Evolutionary conservation across 1,284 basidiomycete species (phyloP).

Genomic region (Amylostereum chailletii): DNA sequence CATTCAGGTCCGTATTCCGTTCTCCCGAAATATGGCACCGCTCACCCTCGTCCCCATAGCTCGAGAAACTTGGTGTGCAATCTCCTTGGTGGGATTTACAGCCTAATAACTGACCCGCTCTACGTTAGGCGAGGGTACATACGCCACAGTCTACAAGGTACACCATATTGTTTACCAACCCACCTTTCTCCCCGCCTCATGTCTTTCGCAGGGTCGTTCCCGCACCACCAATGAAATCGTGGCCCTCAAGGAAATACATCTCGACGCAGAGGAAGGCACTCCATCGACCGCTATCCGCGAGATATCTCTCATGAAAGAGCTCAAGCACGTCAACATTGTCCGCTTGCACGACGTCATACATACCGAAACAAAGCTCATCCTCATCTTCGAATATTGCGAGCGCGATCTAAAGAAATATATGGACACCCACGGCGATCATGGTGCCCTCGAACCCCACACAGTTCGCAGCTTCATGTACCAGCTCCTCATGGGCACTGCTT

Average conservation of each 20-base stretch:
- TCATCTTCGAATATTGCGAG: constrained; percentile 99
- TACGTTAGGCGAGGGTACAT: constrained; percentile 67
- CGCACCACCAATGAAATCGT: constrained; percentile 87
- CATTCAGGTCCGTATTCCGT: constrained; percentile 42
- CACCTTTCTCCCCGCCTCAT: not conserved
- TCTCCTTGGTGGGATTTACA: not conserved
- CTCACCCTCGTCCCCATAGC: constrained; percentile 30
- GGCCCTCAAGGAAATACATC: constrained; percentile 89
- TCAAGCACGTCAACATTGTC: constrained; percentile 92
- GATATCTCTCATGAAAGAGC: constrained; percentile 95
- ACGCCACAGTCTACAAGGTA: constrained; percentile 90
- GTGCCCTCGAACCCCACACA: constrained; percentile 88
- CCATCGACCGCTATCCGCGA: constrained; percentile 93
- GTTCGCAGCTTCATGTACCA: constrained; percentile 98
- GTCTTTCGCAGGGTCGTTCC: constrained; percentile 59
- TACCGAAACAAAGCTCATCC: constrained; percentile 95
- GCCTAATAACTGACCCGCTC: no score
- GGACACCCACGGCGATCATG: constrained; percentile 95
- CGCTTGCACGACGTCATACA: constrained; percentile 98
- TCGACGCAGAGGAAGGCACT: constrained; percentile 93
- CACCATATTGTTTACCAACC: constrained; percentile 7
- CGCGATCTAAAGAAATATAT: constrained; percentile 99
- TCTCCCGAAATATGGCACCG: not conserved
- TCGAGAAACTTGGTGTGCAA: constrained; percentile 74
- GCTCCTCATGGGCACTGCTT: constrained; percentile 94